Percentiles rank a stretch among this genome's conserved stretches.
Evolutionary conservation across 1,284 basidiomycete genomes (phyloP).

Genomic region (Sporisorium scitamineum): DNA sequence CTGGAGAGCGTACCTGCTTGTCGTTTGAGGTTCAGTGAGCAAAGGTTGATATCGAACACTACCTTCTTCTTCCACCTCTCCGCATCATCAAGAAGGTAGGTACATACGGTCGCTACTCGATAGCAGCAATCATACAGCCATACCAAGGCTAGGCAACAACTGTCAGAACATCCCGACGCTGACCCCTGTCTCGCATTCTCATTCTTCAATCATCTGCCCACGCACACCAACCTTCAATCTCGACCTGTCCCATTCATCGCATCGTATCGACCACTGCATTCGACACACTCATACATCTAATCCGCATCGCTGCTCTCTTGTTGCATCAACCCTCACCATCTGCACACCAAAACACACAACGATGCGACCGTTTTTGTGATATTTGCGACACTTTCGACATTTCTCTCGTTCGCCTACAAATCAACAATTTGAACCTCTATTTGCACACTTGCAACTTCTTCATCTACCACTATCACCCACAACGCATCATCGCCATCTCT

Average conservation of each 20-base stretch:
- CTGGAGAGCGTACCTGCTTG: conserved; percentile 1
- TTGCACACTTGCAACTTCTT: conserved; percentile 1
- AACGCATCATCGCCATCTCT: not conserved
- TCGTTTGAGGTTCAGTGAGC: conserved; percentile 24
- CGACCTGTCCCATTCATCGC: not conserved
- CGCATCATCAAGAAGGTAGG: conserved; percentile 59
- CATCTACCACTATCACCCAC: conserved; percentile 4
- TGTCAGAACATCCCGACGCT: conserved; percentile 18
- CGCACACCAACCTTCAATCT: not conserved
- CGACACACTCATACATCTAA: conserved; percentile 1
- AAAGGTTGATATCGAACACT: conserved; percentile 24
- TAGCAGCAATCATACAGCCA: conserved; percentile 11
- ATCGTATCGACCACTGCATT: conserved; percentile 14
- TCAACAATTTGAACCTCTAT: not conserved
- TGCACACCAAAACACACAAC: not conserved
- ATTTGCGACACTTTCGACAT: not conserved
- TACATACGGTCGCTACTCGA: conserved; percentile 29
- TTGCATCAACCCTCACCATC: not conserved
- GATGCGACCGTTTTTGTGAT: not conserved
- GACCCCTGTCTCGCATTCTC: conserved; percentile 20
- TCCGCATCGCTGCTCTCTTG: conserved; percentile 5
- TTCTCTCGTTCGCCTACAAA: no score
- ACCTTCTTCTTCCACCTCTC: conserved; percentile 47
- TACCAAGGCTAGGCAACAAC: not conserved
- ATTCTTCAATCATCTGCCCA: not conserved